Conservation (phyloP, 352 stramenopile genomes). For the Pythium dissimile region DNA sequence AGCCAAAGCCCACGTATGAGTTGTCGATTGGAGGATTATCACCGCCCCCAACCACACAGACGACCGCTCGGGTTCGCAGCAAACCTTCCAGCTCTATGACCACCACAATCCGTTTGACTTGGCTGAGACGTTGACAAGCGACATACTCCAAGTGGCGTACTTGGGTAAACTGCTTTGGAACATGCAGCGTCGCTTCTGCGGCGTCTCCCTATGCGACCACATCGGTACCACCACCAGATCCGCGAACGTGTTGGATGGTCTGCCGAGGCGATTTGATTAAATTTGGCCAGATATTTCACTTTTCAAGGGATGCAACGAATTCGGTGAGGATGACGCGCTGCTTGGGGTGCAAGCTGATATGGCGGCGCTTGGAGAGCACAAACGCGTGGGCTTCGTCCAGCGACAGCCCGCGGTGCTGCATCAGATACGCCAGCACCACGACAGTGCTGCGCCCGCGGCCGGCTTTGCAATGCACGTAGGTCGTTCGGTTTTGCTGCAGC, state of each 20-base stretch:
- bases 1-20: no score
- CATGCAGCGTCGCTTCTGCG: constrained; percentile 14
- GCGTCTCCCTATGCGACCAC: constrained; percentile 18
- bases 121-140: constrained; percentile 2
- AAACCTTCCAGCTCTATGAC: neutral
- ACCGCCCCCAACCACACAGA: neutral
- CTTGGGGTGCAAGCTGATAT: constrained; percentile 65
- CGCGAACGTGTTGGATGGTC: constrained; percentile 42
- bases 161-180: constrained; percentile 40
- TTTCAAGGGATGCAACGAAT: constrained; percentile 22
- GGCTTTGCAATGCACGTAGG: constrained; percentile 83
- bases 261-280: constrained; percentile 34
- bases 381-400: constrained; percentile 53
- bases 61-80: neutral
- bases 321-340: constrained; percentile 44
- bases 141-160: constrained; percentile 29
- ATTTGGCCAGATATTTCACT: neutral
- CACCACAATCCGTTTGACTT: constrained; percentile 28
- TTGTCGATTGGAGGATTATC: no score
- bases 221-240: constrained; percentile 34
- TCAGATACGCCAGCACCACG: constrained; percentile 66
- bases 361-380: constrained; percentile 49
- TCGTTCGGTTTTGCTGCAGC: constrained; percentile 48
- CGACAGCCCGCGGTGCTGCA: constrained; percentile 53
- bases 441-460: constrained; percentile 71